These are phyloP conservation scores for Bipolaris zeicola DNA, from an alignment of 2,329 filamentous ascomycete species.

Conservation along the genomic window DNA sequence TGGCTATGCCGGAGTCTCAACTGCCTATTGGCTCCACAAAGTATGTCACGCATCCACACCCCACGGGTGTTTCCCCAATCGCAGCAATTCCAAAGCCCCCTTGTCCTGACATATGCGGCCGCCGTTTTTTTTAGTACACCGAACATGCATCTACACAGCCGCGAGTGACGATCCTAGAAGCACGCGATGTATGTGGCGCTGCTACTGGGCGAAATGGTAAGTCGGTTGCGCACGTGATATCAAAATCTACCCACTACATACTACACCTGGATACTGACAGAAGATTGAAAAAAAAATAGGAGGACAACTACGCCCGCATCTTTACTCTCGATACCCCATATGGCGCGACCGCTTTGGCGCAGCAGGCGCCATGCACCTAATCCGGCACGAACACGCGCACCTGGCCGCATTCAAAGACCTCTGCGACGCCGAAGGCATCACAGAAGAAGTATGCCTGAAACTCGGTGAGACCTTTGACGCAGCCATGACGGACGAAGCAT, in stretches of 20 bases:
- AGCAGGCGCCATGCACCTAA: slow-evolving; percentile 18
- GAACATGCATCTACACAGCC: slow-evolving; percentile 13
- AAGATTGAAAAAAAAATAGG: neutral
- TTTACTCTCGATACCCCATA: slow-evolving; percentile 17
- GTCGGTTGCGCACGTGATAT: neutral
- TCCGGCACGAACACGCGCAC: slow-evolving; percentile 17
- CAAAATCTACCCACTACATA: neutral
- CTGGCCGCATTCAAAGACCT: slow-evolving; percentile 14
- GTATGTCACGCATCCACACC: slow-evolving; percentile 4
- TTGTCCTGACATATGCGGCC: neutral
- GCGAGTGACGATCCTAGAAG: slow-evolving; percentile 18
- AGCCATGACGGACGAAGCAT: slow-evolving; percentile 22
- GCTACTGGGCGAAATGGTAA: slow-evolving; percentile 20
- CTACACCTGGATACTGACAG: neutral
- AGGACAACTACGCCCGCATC: slow-evolving; percentile 19
- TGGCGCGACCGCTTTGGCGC: slow-evolving; percentile 17
- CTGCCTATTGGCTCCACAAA: slow-evolving; percentile 21
- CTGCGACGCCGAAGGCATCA: slow-evolving; percentile 12
- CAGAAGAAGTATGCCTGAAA: slow-evolving; percentile 17
- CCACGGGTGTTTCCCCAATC: neutral
- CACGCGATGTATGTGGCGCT: slow-evolving; percentile 16
- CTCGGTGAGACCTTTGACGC: slow-evolving; percentile 21
- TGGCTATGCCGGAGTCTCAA: slow-evolving; percentile 18
- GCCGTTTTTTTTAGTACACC: slow-evolving; percentile 9
- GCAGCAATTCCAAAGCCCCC: neutral